Conservation (phyloP, 2,329 filamentous ascomycete genomes). For the Geosmithia putterillii region DNA sequence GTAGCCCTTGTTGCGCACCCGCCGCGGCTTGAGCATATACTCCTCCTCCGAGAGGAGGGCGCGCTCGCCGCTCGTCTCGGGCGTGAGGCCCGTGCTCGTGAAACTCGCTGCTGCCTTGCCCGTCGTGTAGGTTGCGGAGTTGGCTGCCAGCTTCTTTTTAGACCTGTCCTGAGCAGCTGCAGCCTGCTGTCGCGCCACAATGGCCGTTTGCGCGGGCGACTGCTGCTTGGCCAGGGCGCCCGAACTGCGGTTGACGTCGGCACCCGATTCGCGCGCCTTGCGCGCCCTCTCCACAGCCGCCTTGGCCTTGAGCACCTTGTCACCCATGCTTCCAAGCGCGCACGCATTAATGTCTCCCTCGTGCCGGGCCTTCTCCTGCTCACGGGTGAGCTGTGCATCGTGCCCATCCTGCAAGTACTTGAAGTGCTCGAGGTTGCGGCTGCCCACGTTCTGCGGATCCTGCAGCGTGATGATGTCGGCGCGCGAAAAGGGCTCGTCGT, state of each 20-base stretch:
- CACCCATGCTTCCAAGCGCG: constrained; percentile 64
- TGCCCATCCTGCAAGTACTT: constrained; percentile 79
- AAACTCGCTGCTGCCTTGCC: constrained; percentile 87
- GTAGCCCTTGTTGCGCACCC: constrained; percentile 84
- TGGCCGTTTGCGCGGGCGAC: constrained; percentile 10
- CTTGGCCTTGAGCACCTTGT: constrained; percentile 83
- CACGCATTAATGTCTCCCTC: constrained; percentile 63
- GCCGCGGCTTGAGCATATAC: constrained; percentile 85
- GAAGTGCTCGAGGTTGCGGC: constrained; percentile 74
- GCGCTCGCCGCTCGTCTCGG: constrained; percentile 77
- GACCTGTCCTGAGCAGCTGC: too few relatives aligned
- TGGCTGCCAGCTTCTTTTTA: constrained; percentile 54
- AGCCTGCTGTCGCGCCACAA: constrained; percentile 15
- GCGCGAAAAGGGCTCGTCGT: constrained; percentile 74
- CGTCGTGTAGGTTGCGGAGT: constrained; percentile 82
- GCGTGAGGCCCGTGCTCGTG: constrained; percentile 87
- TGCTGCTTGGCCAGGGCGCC: constrained; percentile 26
- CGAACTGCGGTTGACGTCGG: constrained; percentile 41
- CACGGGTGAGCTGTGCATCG: constrained; percentile 52
- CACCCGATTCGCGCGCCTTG: constrained; percentile 51
- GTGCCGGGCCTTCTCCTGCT: constrained; percentile 56
- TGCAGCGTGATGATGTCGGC: constrained; percentile 94
- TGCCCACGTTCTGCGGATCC: constrained; percentile 81
- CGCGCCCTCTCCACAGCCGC: constrained; percentile 88
- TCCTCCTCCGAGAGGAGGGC: constrained; percentile 87